These are phyloP conservation scores for Cunninghamia lanceolata DNA, from an alignment of 75 land plant species.

Conservation along the genomic window DNA sequence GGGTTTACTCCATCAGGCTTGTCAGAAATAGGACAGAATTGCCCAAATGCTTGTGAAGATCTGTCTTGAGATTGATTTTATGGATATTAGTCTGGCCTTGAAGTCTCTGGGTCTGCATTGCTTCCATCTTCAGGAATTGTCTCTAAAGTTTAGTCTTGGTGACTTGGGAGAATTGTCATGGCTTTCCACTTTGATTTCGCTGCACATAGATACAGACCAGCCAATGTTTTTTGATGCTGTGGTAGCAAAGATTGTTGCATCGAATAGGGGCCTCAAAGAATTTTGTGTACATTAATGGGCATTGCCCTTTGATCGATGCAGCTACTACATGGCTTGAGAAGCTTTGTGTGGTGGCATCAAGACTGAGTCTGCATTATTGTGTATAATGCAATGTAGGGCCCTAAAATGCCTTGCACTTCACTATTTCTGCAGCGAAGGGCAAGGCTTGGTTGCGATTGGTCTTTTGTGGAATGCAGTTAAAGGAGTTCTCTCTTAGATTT, in stretches of 20 bases:
- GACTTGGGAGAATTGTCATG: conserved; percentile 20
- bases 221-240: too few relatives aligned
- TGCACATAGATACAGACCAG: too few relatives aligned
- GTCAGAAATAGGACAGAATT: conserved; percentile 20
- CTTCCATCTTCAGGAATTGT: conserved; percentile 13
- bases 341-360: conserved; percentile 23
- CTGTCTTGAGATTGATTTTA: conserved; percentile 13
- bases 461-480: too few relatives aligned
- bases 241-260: conserved; percentile 17
- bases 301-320: conserved; percentile 26
- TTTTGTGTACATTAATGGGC: too few relatives aligned
- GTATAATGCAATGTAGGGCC: conserved; percentile 24
- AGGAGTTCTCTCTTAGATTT: too few relatives aligned
- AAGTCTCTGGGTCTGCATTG: conserved; percentile 19
- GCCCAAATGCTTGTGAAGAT: conserved; percentile 22
- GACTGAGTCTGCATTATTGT: conserved; percentile 22
- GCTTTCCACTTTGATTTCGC: conserved; percentile 16
- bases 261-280: conserved; percentile 25
- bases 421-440: conserved; percentile 24
- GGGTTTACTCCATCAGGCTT: conserved; percentile 29
- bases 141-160: conserved; percentile 24
- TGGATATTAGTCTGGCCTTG: conserved; percentile 26
- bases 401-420: conserved; percentile 23
- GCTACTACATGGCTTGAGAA: conserved; percentile 20
- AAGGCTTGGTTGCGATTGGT: conserved; percentile 32